phyloP scores from a whole-genome alignment of 352 stramenopile species.

The Pythium utonaiense region DNA sequence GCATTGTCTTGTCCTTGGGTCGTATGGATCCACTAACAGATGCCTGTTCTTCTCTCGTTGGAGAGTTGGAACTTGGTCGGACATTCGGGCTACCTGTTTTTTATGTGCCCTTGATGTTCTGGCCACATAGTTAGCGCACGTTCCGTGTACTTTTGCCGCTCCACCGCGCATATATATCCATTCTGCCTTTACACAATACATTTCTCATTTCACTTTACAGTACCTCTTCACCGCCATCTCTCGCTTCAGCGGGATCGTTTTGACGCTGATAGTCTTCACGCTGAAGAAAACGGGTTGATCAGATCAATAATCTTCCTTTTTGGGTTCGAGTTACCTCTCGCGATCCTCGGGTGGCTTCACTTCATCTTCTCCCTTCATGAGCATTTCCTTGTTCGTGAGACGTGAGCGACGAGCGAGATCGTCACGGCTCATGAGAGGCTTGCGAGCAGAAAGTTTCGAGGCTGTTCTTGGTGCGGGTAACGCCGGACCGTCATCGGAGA shows the following conservation, averaged over 20 bases:
- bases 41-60: background rate
- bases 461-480: conserved; percentile 4
- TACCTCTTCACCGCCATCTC: conserved; percentile 19
- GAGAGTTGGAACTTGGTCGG: background rate
- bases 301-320: conserved; percentile 2
- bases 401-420: conserved; percentile 52
- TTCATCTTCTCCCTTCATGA: conserved; percentile 49
- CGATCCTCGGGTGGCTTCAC: background rate
- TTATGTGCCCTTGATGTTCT: background rate
- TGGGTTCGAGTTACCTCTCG: conserved; percentile 15
- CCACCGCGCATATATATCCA: conserved; percentile 4
- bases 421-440: conserved; percentile 61
- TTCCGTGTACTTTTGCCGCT: background rate
- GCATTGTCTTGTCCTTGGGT: conserved; percentile 35
- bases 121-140: background rate
- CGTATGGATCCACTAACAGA: conserved; percentile 51
- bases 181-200: conserved; percentile 10
- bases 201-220: conserved; percentile 19
- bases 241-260: conserved; percentile 1
- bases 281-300: conserved; percentile 7
- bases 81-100: background rate
- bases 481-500: conserved; percentile 31
- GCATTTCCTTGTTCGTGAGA: conserved; percentile 77
- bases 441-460: conserved; percentile 35
- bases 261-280: background rate